Evolutionary conservation across 1,284 basidiomycete genomes (phyloP), one percentile per base, ranked within the genome.

Genomic region (Ceratobasidium sp.): DNA sequence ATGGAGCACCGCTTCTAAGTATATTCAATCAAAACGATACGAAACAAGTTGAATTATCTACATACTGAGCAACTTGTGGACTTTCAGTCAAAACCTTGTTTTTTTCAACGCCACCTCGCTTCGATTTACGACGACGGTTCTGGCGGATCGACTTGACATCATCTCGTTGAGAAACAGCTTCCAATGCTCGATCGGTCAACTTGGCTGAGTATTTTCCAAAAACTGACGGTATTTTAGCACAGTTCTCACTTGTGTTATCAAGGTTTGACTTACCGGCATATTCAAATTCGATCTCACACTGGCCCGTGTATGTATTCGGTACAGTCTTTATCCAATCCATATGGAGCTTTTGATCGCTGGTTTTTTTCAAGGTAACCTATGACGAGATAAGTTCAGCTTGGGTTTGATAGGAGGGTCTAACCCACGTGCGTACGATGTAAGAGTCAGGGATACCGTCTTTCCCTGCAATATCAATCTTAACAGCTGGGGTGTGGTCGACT

Each of bases 1-100:
- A 64, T 9, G 61, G 46, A 23, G 61, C 45, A n/a, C 46, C 21
- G 30, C 23, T 16, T 52, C 61, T 64, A n/a, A n/a, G n/a, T n/a
- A n/a, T n/a, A n/a, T n/a, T n/a, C n/a, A n/a, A n/a, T n/a, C n/a
- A n/a, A n/a, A n/a, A n/a, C n/a, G n/a, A n/a, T n/a, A n/a, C n/a
- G n/a, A n/a, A n/a, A n/a, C n/a, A n/a, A n/a, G n/a, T n/a, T n/a
- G n/a, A n/a, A n/a, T n/a, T n/a, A n/a, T 3, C 43, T n/a, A 45
- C 43, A 4, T 45, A 45, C 43, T 8, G 43, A 4, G 43, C 43
- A 45, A 10, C 18, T n/a, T 12, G 9, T 10, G 6, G 43, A 18
- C 8, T 12, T 12, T 45, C 43, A 18, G 18, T 45, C 6, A 18
- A 4, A 18, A 18, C 18, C 16, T 4, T 4, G 6, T n/a, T 18